phyloP scores from a whole-genome alignment of 306 rosid species.

The Carpinus fangiana region DNA sequence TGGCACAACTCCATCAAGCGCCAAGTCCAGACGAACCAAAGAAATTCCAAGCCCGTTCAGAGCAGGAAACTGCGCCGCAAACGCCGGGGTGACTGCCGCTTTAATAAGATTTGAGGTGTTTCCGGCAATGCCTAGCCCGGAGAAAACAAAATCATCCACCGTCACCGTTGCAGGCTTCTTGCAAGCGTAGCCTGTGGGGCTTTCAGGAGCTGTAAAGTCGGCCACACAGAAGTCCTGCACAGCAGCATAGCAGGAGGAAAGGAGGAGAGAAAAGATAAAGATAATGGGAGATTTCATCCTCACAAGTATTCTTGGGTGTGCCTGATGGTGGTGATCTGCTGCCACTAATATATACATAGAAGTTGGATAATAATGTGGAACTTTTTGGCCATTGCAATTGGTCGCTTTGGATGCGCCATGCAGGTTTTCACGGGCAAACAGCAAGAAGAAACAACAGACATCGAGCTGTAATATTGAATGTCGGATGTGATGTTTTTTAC shows the following conservation, averaged over 20 bases:
- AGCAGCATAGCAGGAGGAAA: slow-evolving; percentile 50
- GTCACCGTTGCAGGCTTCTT: slow-evolving; percentile 53
- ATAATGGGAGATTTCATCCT: slow-evolving; percentile 43
- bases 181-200: slow-evolving; percentile 80
- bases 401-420: not conserved
- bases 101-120: slow-evolving; percentile 83
- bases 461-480: not conserved
- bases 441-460: not conserved
- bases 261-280: slow-evolving; percentile 35
- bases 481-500: not conserved
- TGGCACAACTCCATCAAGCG: slow-evolving; percentile 63
- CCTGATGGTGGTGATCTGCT: slow-evolving; percentile 20
- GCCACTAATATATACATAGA: not conserved
- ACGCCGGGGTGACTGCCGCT: slow-evolving; percentile 67
- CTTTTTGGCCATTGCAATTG: not conserved
- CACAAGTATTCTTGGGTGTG: slow-evolving; percentile 14
- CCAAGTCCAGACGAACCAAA: slow-evolving; percentile 62
- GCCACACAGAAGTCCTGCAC: slow-evolving; percentile 86
- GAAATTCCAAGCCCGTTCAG: slow-evolving; percentile 85
- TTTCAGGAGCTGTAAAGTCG: slow-evolving; percentile 46
- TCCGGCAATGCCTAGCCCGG: slow-evolving; percentile 52
- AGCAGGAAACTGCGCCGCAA: slow-evolving; percentile 58
- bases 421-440: not conserved
- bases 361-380: not conserved
- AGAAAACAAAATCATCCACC: slow-evolving; percentile 53